Conservation (phyloP, 805 yeast species). For the Candida qinlingensis region DNA sequence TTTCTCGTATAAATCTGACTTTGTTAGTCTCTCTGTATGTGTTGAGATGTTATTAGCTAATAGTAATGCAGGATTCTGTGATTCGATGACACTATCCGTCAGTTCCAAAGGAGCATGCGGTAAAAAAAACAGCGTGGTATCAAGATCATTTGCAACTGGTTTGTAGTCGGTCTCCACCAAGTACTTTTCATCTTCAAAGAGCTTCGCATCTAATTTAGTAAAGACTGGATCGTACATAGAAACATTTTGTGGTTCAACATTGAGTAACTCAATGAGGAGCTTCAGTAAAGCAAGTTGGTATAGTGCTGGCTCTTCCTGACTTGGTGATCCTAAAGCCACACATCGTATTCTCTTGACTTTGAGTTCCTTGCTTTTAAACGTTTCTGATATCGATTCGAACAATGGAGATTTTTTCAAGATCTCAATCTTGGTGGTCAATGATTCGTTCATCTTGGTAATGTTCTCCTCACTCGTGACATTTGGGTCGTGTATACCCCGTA, state of each 20-base stretch:
- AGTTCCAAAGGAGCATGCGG: constrained; percentile 71
- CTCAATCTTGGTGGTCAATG: constrained; percentile 15
- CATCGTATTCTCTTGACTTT: constrained; percentile 43
- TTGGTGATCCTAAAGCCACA: constrained; percentile 66
- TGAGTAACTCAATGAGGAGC: constrained; percentile 31
- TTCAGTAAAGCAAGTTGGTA: constrained; percentile 60
- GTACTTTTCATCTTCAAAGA: constrained; percentile 26
- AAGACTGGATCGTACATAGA: constrained; percentile 67
- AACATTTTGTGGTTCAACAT: constrained; percentile 24
- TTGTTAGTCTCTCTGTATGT: constrained; percentile 50
- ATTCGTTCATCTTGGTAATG: constrained; percentile 3
- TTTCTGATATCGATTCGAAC: constrained; percentile 23
- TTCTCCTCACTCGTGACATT: neutral
- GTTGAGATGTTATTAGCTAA: constrained; percentile 48
- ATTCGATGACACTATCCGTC: constrained; percentile 36
- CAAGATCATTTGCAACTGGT: neutral
- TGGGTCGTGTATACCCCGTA: constrained; percentile 1
- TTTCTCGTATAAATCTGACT: constrained; percentile 34
- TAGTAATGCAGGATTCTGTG: constrained; percentile 32
- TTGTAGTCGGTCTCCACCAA: constrained; percentile 12
- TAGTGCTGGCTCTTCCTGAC: constrained; percentile 51
- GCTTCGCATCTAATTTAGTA: constrained; percentile 35
- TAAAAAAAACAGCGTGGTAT: constrained; percentile 45
- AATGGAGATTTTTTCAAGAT: constrained; percentile 24
- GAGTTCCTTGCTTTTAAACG: constrained; percentile 7